Conservation (phyloP, 495 filamentous ascomycete species). For the Penicillium turbatum region DNA sequence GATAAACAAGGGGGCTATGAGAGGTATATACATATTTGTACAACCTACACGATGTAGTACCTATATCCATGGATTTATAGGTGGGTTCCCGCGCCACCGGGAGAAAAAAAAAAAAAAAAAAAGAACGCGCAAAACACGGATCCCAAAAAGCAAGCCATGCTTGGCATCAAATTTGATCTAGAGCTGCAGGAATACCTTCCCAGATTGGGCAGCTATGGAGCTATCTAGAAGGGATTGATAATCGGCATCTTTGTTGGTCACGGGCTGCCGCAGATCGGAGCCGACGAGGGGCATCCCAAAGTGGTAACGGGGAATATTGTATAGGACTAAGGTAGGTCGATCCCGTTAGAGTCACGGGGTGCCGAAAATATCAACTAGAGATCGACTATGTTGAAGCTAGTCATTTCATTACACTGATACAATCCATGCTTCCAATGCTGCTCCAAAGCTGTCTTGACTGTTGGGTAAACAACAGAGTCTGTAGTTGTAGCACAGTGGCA, state of each 20-base stretch:
- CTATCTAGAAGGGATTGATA: not conserved
- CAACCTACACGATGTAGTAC: not conserved
- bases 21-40: no score
- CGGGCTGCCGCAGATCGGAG: slow-evolving; percentile 10
- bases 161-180: not conserved
- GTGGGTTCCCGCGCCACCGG: not conserved
- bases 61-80: not conserved
- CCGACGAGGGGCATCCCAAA: not conserved
- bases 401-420: not conserved
- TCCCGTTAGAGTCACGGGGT: slow-evolving; percentile 3
- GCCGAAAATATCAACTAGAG: slow-evolving; percentile 4
- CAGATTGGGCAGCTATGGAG: not conserved
- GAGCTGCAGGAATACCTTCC: not conserved
- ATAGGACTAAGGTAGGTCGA: not conserved
- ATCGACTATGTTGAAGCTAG: slow-evolving; percentile 1
- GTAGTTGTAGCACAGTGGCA: not conserved
- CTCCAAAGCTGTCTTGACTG: no score
- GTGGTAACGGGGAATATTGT: not conserved
- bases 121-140: not conserved
- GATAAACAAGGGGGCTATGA: not conserved
- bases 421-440: not conserved
- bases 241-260: slow-evolving; percentile 1
- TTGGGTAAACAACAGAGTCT: no score
- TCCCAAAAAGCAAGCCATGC: not conserved
- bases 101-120: not conserved